Conservation (phyloP, 2,329 filamentous ascomycete species). For the Claviceps humidiphila region DNA sequence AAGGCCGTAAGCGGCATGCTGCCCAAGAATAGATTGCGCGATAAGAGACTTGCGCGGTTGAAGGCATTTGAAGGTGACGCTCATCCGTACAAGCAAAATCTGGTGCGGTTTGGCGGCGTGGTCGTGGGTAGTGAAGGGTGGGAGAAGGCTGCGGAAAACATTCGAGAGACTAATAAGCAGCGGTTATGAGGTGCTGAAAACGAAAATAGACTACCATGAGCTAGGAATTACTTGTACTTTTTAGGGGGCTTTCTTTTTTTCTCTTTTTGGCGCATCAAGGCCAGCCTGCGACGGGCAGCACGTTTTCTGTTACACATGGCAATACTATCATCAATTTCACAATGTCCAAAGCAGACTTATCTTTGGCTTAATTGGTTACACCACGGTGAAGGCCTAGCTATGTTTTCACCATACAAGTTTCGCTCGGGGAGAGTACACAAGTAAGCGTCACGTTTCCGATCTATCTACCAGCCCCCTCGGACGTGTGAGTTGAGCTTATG, state of each 20-base stretch:
- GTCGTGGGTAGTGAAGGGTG: constrained; percentile 40
- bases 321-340: background rate
- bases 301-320: background rate
- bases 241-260: background rate
- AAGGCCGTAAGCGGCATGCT: constrained; percentile 94
- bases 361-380: background rate
- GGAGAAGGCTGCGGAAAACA: constrained; percentile 35
- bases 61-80: constrained; percentile 92
- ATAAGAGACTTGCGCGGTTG: constrained; percentile 73
- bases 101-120: constrained; percentile 58
- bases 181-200: constrained; percentile 29
- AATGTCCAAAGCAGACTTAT: background rate
- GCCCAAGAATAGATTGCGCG: constrained; percentile 86
- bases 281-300: background rate
- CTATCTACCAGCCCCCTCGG: too few species aligned
- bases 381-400: background rate
- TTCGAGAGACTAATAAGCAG: constrained; percentile 34
- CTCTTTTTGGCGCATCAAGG: background rate
- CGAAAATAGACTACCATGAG: background rate
- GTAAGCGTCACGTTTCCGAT: too few species aligned
- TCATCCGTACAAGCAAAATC: constrained; percentile 84
- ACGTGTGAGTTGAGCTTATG: too few species aligned
- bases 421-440: background rate
- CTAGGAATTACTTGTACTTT: background rate
- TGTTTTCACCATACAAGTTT: background rate